A percentile compares a stretch with the other conserved stretches of the same genome.
Evolutionary conservation across 164 flowering plant species (phyloP).

Genomic region (Litsea cubeba): DNA sequence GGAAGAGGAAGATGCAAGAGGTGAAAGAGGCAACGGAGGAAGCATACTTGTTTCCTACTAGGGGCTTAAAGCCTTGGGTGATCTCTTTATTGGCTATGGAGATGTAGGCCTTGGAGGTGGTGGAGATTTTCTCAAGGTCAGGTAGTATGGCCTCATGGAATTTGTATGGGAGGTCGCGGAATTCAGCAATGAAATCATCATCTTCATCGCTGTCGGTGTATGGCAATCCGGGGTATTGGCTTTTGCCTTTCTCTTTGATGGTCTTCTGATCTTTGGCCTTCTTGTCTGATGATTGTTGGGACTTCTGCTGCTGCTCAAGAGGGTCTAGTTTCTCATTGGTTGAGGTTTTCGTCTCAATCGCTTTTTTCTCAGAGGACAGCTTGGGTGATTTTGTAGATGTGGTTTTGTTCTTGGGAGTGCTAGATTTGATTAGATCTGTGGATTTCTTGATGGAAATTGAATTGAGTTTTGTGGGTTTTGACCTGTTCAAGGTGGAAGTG

Average conservation of each 20-base stretch:
- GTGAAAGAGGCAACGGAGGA: conserved; percentile 47
- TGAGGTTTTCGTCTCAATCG: neutral
- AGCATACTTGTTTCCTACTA: conserved; percentile 73
- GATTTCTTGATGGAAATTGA: conserved; percentile 36
- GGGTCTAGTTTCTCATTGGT: neutral
- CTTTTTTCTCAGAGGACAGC: neutral
- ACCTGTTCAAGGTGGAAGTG: conserved; percentile 36
- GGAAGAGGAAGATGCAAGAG: conserved; percentile 58
- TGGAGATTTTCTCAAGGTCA: conserved; percentile 67
- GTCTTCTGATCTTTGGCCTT: conserved; percentile 6
- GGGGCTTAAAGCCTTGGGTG: conserved; percentile 63
- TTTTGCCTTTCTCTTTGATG: neutral
- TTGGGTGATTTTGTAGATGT: conserved; percentile 14
- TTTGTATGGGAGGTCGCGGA: conserved; percentile 61
- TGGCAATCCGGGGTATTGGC: conserved; percentile 19
- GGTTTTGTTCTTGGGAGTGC: conserved; percentile 49
- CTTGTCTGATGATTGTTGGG: conserved; percentile 11
- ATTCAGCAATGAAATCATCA: conserved; percentile 52
- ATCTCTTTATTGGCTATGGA: conserved; percentile 60
- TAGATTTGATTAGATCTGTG: conserved; percentile 42
- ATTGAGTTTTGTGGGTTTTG: conserved; percentile 18
- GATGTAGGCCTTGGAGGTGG: conserved; percentile 61
- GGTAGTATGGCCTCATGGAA: conserved; percentile 69
- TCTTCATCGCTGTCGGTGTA: conserved; percentile 29
- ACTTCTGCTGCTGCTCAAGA: conserved; percentile 1